phyloP scores from a whole-genome alignment of 768 basidiomycete genomes.

The Dioszegia aurantiaca region DNA sequence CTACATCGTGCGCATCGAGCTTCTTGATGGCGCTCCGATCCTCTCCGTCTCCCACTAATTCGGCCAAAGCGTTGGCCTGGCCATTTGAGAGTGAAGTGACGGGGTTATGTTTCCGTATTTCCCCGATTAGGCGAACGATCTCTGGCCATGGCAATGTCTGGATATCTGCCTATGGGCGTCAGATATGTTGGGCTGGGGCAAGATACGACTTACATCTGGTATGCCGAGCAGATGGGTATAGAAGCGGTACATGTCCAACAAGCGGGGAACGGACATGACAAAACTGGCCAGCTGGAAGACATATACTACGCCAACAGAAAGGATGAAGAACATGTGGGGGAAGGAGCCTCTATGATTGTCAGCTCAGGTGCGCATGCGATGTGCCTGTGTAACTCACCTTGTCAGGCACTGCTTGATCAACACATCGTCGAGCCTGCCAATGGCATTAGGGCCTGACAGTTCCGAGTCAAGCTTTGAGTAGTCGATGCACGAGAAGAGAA shows the following conservation, averaged over 20 bases:
- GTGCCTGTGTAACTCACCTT: constrained; percentile 65
- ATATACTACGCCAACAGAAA: constrained; percentile 81
- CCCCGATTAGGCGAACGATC: constrained; percentile 81
- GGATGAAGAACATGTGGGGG: constrained; percentile 42
- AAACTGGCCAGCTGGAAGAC: constrained; percentile 82
- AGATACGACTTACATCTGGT: constrained; percentile 69
- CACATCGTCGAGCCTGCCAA: constrained; percentile 71
- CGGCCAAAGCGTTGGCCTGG: constrained; percentile 58
- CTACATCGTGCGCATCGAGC: constrained; percentile 95
- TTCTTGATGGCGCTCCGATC: constrained; percentile 60
- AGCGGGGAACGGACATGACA: constrained; percentile 67
- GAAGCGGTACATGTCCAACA: constrained; percentile 92
- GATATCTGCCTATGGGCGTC: constrained; percentile 73
- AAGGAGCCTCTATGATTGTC: constrained; percentile 33
- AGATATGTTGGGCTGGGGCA: background rate
- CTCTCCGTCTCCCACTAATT: constrained; percentile 37
- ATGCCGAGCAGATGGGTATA: constrained; percentile 90
- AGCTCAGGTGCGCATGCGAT: constrained; percentile 2
- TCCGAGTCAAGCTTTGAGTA: constrained; percentile 69
- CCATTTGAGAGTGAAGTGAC: constrained; percentile 64
- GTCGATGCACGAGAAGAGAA: constrained; percentile 90
- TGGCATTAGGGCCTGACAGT: constrained; percentile 55
- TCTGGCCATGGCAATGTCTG: constrained; percentile 97
- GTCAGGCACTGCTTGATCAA: constrained; percentile 79
- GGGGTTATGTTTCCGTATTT: constrained; percentile 89